Base-by-base conservation (phyloP, 2,329 filamentous ascomycete genomes). In the Beauveria sp. region DNA sequence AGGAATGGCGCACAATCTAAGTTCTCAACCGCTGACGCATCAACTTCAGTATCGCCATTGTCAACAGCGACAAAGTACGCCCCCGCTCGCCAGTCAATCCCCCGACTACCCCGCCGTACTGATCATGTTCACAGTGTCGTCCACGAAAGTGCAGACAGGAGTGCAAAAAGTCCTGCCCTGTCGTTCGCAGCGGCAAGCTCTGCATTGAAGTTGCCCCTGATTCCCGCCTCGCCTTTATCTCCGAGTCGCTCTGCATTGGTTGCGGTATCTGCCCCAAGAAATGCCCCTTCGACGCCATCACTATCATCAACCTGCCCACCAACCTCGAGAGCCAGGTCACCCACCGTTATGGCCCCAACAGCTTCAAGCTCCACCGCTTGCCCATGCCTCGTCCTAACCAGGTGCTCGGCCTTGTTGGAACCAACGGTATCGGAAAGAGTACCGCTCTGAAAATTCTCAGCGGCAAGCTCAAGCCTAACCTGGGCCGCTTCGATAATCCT, bases 251-350 rank as follows among this genome's bases (percentile, higher is more conserved):
- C 64, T 97, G 93, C 75, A 97, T 97, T 71, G 94, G 94, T 77
- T 99, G 96, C 73, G 96, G 94, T 87, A 99, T 99, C 80, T 99
- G 96, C 77, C 92, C 93, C 50, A 99, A 99, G 82, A 97, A 97
- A 77, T 99, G 94, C 76, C 94, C 94, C 18, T 99, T 99, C 77
- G 89, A 92, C 72, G 94, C 94, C 70, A 99, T 99, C 79, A 96
- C 93, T 76, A 99, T 99, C 77, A 99, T 99, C 91, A 99, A 99
- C 81, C 81, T 99, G 82, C 94, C 96, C 69, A 99, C 94, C 75
- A 99, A 99, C 79, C 89, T 99, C 76, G 94, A 99, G 77, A 96
- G 89, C 67, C 90, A 97, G 76, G 92, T 99, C 72, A 97, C 94
- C 68, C 96, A 99, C 77, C 90, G 94, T 73, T 99, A 99, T 82